Evolutionary conservation across 75 land plant species (phyloP), one percentile per base, ranked within the genome.

Genomic region (Picea glauca): DNA sequence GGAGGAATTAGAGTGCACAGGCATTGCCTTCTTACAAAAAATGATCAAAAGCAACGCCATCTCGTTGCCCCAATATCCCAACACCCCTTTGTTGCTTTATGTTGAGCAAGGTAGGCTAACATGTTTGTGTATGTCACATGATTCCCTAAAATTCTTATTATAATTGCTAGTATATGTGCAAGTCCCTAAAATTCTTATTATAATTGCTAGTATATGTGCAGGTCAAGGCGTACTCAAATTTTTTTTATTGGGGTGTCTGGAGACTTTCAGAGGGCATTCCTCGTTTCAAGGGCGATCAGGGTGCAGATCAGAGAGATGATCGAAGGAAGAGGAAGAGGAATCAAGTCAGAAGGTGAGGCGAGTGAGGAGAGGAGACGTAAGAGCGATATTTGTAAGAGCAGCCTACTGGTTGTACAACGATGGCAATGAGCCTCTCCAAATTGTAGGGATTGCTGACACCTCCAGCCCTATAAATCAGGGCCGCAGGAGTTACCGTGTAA

Each of bases 1-100:
- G 3, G 75, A 84, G 1, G 83, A 88, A 65, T 75, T 88, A 76
- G 83, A 83, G 62, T 88, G 90, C 46, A 84, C 84, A 17, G 81
- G 84, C 17, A 82, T 88, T 32, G 77, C 78, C 17, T 59, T 68
- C 60, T 46, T 80, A n/a, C 78, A 81, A 58, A 30, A 60, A n/a
- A 78, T 65, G 15, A 82, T 85, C 35, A 43, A 79, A 74, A 78
- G 58, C 3, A 46, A 65, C 3, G 84, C 84, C 31, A 81, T 85
- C 14, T 73, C 79, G 58, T 46, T 79, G 65, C 87, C 84, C 62
- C 32, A 26, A 5, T 82, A 46, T 81, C 23, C 60, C 26, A 82
- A 82, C 20, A 67, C 87, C 72, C 84, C 87, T 21, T 4, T 43
- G n/a, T 66, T 85, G 18, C 58, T 74, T 13, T 82, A 82, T 23